Conservation (phyloP, 345 rosid species). For the Tarenaya hassleriana region DNA sequence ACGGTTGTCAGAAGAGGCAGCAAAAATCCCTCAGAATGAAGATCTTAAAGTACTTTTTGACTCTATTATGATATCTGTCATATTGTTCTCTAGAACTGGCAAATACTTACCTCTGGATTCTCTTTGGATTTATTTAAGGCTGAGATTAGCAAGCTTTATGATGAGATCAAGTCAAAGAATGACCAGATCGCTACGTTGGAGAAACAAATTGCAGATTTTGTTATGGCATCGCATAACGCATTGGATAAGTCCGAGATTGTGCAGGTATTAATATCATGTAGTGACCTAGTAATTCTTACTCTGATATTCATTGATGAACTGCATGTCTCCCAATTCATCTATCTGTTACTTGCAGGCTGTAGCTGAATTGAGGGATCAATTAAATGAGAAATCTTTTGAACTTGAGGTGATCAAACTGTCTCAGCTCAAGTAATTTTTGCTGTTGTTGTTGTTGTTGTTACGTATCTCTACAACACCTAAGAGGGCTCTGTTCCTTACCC, state of each 20-base stretch:
- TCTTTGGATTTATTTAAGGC: conserved; percentile 39
- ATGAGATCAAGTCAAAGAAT: conserved; percentile 69
- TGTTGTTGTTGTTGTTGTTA: no score
- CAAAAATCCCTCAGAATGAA: conserved; percentile 60
- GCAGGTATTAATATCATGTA: conserved; percentile 38
- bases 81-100: conserved; percentile 12
- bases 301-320: no score
- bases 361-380: conserved; percentile 65
- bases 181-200: conserved; percentile 72
- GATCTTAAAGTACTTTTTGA: conserved; percentile 45
- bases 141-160: conserved; percentile 59
- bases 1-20: conserved; percentile 74
- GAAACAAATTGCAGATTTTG: conserved; percentile 67
- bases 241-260: conserved; percentile 59
- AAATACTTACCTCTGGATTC: conserved; percentile 17
- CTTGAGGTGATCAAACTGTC: conserved; percentile 60
- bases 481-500: conserved; percentile 7
- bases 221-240: conserved; percentile 44
- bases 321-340: conserved; percentile 21
- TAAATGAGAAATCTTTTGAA: conserved; percentile 89
- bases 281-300: conserved; percentile 7
- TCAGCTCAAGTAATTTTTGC: conserved; percentile 6
- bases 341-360: conserved; percentile 52
- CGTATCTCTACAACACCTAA: conserved; percentile 11
- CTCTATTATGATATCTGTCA: conserved; percentile 15